These are phyloP conservation scores for Apostasia shenzhenica DNA, from an alignment of 106 monocot genomes.

Conservation along the genomic window DNA sequence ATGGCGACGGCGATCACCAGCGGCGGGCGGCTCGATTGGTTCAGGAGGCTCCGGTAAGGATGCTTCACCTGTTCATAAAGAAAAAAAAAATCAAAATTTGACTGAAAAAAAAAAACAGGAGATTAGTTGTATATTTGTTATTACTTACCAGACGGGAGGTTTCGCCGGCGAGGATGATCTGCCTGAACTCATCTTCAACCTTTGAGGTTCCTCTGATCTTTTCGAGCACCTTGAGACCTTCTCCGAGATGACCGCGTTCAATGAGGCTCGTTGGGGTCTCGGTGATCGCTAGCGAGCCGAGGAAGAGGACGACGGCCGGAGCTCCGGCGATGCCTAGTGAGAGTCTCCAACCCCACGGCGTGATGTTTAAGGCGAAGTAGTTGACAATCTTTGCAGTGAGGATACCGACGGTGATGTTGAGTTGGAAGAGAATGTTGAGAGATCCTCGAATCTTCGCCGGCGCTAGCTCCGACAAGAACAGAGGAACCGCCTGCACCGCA, in stretches of 20 bases:
- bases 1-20: slow-evolving; percentile 17
- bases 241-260: not conserved
- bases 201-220: slow-evolving; percentile 17
- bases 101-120: no score
- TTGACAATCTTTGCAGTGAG: slow-evolving; percentile 39
- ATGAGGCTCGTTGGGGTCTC: slow-evolving; percentile 29
- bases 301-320: slow-evolving; percentile 15
- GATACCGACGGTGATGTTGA: slow-evolving; percentile 37
- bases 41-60: slow-evolving; percentile 11
- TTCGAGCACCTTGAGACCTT: slow-evolving; percentile 5
- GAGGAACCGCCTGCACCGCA: slow-evolving; percentile 33
- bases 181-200: slow-evolving; percentile 6
- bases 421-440: slow-evolving; percentile 47
- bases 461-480: slow-evolving; percentile 30
- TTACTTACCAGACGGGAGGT: not conserved
- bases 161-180: slow-evolving; percentile 10
- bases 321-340: slow-evolving; percentile 29
- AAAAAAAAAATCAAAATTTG: no score
- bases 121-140: no score
- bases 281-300: slow-evolving; percentile 10
- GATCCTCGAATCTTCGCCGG: slow-evolving; percentile 19
- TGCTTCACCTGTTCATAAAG: not conserved
- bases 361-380: slow-evolving; percentile 24
- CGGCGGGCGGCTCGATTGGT: slow-evolving; percentile 12
- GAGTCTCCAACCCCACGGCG: slow-evolving; percentile 20